These are phyloP conservation scores for Irpex sp. DNA, from an alignment of 1,284 basidiomycete species.

Conservation along the genomic window DNA sequence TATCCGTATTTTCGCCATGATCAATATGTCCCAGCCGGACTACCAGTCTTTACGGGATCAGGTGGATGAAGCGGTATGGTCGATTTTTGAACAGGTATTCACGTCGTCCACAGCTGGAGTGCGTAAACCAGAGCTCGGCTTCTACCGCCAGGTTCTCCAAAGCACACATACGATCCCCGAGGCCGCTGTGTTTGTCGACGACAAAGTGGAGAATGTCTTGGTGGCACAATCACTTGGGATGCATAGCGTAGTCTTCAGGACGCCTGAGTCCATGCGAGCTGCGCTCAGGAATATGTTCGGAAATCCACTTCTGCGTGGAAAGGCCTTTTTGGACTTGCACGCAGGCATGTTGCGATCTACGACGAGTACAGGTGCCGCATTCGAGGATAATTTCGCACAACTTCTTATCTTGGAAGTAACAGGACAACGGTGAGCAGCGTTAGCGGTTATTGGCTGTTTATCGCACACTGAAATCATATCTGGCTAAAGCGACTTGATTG, in stretches of 20 bases:
- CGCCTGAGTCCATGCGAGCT: constrained; percentile 34
- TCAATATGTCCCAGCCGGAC: constrained; percentile 50
- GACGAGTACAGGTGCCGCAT: constrained; percentile 36
- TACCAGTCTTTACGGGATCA: constrained; percentile 35
- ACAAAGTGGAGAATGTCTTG: constrained; percentile 55
- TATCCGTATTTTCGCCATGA: constrained; percentile 48
- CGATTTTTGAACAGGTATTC: constrained; percentile 45
- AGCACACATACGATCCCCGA: constrained; percentile 40
- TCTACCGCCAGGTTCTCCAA: constrained; percentile 46
- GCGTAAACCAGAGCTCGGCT: constrained; percentile 52
- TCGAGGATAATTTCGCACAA: constrained; percentile 54
- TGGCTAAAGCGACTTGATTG: constrained; percentile 33
- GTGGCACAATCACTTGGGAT: constrained; percentile 55
- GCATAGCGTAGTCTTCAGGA: constrained; percentile 48
- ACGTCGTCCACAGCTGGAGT: constrained; percentile 42
- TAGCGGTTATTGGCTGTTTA: background rate
- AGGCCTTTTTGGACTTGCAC: constrained; percentile 22
- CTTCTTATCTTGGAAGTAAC: constrained; percentile 54
- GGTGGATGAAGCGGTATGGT: constrained; percentile 39
- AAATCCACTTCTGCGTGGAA: background rate
- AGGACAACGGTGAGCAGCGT: constrained; percentile 35
- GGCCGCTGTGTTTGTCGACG: constrained; percentile 51
- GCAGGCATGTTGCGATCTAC: constrained; percentile 30
- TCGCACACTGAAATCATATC: background rate
- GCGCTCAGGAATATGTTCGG: constrained; percentile 29